A percentile compares a stretch with the other conserved stretches of the same genome.
These are phyloP conservation scores for Tuber magnatum DNA, from an alignment of 495 filamentous ascomycete genomes.

Conservation along the genomic window DNA sequence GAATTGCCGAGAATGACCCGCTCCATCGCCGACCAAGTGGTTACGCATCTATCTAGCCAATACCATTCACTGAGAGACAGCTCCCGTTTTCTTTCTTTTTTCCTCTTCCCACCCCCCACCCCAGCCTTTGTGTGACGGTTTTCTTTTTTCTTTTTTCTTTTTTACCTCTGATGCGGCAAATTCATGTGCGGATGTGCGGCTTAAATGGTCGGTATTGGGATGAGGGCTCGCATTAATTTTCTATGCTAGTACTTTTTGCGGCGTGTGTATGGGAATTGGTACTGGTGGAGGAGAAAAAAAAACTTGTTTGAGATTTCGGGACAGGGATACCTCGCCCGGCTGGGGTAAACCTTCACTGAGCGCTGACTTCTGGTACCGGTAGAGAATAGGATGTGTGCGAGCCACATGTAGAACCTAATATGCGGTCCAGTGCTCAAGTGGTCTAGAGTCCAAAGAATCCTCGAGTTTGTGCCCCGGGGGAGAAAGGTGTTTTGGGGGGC, in stretches of 20 bases:
- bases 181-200: background rate
- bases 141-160: background rate
- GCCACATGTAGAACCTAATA: background rate
- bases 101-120: background rate
- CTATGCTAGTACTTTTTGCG: background rate
- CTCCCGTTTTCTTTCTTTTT: background rate
- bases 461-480: background rate
- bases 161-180: background rate
- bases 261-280: background rate
- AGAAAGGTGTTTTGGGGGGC: background rate
- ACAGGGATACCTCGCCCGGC: background rate
- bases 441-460: background rate
- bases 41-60: background rate
- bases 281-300: background rate
- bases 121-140: background rate
- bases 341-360: background rate
- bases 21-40: background rate
- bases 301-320: background rate
- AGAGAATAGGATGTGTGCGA: background rate
- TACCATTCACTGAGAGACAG: background rate
- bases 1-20: background rate
- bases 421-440: background rate
- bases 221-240: background rate
- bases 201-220: background rate
- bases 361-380: background rate